Base-by-base conservation (phyloP, 1,284 basidiomycete genomes). In the Meripilus lineatus region DNA sequence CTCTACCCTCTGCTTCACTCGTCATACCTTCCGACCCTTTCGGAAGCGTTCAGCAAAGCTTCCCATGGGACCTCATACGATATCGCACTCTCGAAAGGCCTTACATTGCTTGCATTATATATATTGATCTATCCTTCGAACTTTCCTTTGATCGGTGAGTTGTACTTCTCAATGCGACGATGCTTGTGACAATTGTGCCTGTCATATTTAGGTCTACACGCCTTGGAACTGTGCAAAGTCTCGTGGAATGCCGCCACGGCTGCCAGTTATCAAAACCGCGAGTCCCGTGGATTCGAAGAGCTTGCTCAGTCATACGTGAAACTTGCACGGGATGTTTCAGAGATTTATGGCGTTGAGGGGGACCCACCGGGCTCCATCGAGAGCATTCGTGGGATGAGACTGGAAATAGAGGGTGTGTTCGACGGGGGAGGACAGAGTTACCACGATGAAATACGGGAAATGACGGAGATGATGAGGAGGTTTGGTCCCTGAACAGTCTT, bases 131-230 rank as follows among this genome's bases (percentile, higher is more conserved):
- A 89, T 56, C 84, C 86, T 2, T 64, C 62, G 3, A 80, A 80
- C 52, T 88, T 86, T 59, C 86, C 86, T 23, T 83, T 87, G 53
- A 84, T 80, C n/a, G 86, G 86, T 84, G 42, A 52, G 73, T 63
- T 23, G 32, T 20, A n/a, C n/a, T n/a, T n/a, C n/a, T n/a, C n/a
- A n/a, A n/a, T n/a, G n/a, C n/a, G n/a, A n/a, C 25, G 36, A 20
- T 28, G 13, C 32, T 5, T 15, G 7, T 32, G 15, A 1, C 5
- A 24, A 23, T 20, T n/a, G 32, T 33, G 21, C 30, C 42, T 43
- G 44, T 18, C 38, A 38, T 20, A 25, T 32, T 42, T 43, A 88
- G 85, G 84, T 8, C 69, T 86, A 65, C 85, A 89, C 59, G 65
- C 79, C n/a, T 58, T 88, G 13, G 85, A 89, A 58, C 60, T 86